phyloP scores from a whole-genome alignment of 2,329 filamentous ascomycete genomes.

The Colletotrichum camelliae region DNA sequence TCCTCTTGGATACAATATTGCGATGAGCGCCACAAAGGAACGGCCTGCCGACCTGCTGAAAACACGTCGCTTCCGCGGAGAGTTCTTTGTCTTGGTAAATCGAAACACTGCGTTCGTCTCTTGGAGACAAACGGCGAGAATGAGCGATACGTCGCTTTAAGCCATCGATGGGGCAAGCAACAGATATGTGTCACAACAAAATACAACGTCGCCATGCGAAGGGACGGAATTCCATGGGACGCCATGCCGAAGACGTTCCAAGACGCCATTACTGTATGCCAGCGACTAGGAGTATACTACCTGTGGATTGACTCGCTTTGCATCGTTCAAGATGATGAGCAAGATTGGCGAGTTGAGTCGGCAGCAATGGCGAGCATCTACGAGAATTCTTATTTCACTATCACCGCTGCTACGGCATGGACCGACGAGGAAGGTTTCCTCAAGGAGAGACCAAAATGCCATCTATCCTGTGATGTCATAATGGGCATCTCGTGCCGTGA shows the following conservation, averaged over 20 bases:
- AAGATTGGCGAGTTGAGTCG: slow-evolving; percentile 20
- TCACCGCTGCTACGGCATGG: background rate
- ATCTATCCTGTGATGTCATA: background rate
- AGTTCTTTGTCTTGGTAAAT: background rate
- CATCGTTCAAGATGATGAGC: slow-evolving; percentile 24
- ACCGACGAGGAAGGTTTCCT: background rate
- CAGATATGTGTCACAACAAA: background rate
- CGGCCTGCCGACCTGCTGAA: background rate
- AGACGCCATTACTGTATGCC: slow-evolving; percentile 23
- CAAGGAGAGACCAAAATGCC: background rate
- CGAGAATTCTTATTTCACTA: background rate
- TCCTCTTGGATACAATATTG: background rate
- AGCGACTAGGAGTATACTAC: slow-evolving; percentile 18
- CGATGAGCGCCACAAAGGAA: background rate
- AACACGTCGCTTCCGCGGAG: background rate
- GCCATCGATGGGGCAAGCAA: slow-evolving; percentile 24
- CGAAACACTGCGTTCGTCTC: background rate
- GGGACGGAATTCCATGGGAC: background rate
- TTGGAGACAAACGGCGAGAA: background rate
- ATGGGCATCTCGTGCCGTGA: background rate
- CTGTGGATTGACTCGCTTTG: slow-evolving; percentile 30
- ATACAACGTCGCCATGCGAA: background rate
- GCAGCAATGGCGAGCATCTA: background rate
- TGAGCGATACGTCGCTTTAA: slow-evolving; percentile 10
- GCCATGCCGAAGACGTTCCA: slow-evolving; percentile 16